Evolutionary conservation across 352 stramenopile genomes (phyloP), one percentile per base, ranked within the genome.

Genomic region (Lagenidium giganteum): DNA sequence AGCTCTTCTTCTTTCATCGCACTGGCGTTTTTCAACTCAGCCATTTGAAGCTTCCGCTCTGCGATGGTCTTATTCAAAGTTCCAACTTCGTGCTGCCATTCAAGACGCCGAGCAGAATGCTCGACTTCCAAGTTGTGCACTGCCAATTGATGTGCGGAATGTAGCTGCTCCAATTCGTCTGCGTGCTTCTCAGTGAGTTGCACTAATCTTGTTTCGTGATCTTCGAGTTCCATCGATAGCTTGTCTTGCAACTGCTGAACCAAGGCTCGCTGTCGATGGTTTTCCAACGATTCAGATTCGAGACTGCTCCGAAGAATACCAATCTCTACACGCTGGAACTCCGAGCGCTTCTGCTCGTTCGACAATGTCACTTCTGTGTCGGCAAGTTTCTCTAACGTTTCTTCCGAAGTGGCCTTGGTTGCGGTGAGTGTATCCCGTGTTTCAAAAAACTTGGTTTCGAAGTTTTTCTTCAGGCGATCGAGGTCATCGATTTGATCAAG

Each of bases 401-500:
- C 26, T 14, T 27, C 37, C 25, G 57, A 30, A 3, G 27, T 47
- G 4, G 20, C 28, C 17, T 31, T 5, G 2, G 55, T 73, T 4
- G 57, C 51, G 20, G 74, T 56, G 25, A 82, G 48, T 12, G 24
- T 4, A 12, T 70, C 45, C 14, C 56, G 48, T 0, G 70, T 67
- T 8, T 75, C 63, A 42, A 89, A 87, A 36, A 83, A 89, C 42
- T 82, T 83, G 0, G 31, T 36, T 46, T 88, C 79, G 35, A 88
- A 92, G 12, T 61, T 81, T 27, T 69, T 66, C 33, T 88, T 89
- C n/a, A 92, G 50, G 1, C 76, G 64, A 20, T 48, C 54, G 22
- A 81, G 26, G 25, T 86, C 64, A 11, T 78, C 71, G 2, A 89
- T 39, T 4, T 85, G 47, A 38, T 92, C 74, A 0, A 76, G 25